These are phyloP conservation scores for Penicillium italicum DNA, from an alignment of 2,329 filamentous ascomycete species.

Conservation along the genomic window DNA sequence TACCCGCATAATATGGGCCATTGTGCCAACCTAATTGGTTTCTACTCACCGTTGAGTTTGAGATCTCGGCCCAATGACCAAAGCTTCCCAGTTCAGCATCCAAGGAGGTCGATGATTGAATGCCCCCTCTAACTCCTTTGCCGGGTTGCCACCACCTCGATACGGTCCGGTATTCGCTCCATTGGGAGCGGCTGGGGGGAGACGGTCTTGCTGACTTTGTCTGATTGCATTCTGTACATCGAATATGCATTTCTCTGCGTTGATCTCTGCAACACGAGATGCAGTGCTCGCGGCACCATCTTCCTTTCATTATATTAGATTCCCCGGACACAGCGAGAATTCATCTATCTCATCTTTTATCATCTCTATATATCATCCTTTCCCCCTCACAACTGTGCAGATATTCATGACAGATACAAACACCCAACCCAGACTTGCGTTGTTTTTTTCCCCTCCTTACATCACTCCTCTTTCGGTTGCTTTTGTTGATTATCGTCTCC, in stretches of 20 bases:
- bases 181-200: background rate
- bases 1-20: background rate
- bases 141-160: background rate
- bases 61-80: background rate
- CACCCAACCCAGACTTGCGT: background rate
- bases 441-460: background rate
- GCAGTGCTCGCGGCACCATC: slow-evolving; percentile 10
- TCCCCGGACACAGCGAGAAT: slow-evolving; percentile 22
- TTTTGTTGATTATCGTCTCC: slow-evolving; percentile 3
- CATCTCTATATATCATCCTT: background rate
- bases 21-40: background rate
- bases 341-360: slow-evolving; percentile 3
- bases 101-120: background rate
- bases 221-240: slow-evolving; percentile 1
- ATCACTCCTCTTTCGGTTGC: slow-evolving; percentile 4
- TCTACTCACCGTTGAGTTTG: background rate
- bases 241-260: slow-evolving; percentile 3
- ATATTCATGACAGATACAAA: slow-evolving; percentile 7
- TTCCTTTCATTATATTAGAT: slow-evolving; percentile 21
- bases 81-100: background rate
- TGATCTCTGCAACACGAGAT: slow-evolving; percentile 6
- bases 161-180: background rate
- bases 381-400: slow-evolving; percentile 16
- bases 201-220: background rate
- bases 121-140: background rate